Evolutionary conservation across 2,329 filamentous ascomycete genomes (phyloP).

Genomic region (Nemania abortiva): DNA sequence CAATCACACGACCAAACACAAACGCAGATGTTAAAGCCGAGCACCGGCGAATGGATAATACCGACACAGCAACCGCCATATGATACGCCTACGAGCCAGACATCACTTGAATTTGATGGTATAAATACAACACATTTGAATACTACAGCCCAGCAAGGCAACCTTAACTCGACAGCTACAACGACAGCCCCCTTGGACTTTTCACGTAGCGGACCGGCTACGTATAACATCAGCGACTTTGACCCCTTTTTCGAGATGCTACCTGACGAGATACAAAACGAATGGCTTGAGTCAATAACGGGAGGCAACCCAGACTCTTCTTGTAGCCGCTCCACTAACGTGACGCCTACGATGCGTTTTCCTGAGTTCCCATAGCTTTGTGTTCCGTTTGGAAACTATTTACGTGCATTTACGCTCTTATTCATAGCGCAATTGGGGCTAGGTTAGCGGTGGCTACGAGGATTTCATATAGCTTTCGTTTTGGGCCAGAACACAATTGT

Average conservation of each 20-base stretch:
- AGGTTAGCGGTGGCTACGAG: neutral
- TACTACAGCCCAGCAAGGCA: neutral
- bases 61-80: slow-evolving; percentile 17
- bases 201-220: slow-evolving; percentile 7
- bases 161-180: neutral
- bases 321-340: neutral
- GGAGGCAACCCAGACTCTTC: neutral
- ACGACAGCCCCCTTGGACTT: neutral
- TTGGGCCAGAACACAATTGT: neutral
- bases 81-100: slow-evolving; percentile 7
- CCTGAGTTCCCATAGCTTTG: slow-evolving; percentile 16
- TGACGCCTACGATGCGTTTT: slow-evolving; percentile 14
- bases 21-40: neutral
- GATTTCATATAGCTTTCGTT: neutral
- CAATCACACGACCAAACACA: slow-evolving; percentile 15
- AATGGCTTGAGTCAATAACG: slow-evolving; percentile 30
- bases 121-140: slow-evolving; percentile 7
- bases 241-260: slow-evolving; percentile 35
- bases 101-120: slow-evolving; percentile 3
- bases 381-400: neutral
- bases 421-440: neutral
- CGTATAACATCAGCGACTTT: slow-evolving; percentile 22
- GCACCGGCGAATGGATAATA: slow-evolving; percentile 1
- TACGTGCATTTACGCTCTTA: neutral
- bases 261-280: slow-evolving; percentile 28